phyloP scores from a whole-genome alignment of 2,329 filamentous ascomycete genomes.

The Elsinoe australis region DNA sequence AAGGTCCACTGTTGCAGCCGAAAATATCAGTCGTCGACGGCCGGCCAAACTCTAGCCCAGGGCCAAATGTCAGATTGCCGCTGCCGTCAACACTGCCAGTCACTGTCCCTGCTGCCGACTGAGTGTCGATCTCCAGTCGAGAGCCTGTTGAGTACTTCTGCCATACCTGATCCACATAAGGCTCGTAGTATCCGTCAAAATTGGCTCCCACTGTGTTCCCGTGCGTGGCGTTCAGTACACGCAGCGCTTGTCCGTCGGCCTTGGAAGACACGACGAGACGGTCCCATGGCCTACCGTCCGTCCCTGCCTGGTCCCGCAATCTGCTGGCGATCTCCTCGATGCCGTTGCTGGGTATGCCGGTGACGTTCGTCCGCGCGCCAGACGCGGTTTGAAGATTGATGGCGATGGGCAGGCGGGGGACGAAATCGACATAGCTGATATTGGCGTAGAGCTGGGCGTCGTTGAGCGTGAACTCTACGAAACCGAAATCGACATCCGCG shows the following conservation, averaged over 20 bases:
- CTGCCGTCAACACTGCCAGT: slow-evolving; percentile 40
- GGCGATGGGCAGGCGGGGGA: slow-evolving; percentile 36
- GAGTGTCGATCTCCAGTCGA: slow-evolving; percentile 53
- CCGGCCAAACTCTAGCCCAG: slow-evolving; percentile 44
- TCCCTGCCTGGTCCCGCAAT: slow-evolving; percentile 48
- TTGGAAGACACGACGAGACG: slow-evolving; percentile 44
- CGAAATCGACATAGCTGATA: slow-evolving; percentile 29
- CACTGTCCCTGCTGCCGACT: slow-evolving; percentile 51
- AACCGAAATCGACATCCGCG: slow-evolving; percentile 37
- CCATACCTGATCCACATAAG: slow-evolving; percentile 49
- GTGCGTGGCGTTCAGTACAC: slow-evolving; percentile 42
- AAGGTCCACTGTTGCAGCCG: slow-evolving; percentile 58
- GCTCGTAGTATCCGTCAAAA: slow-evolving; percentile 49
- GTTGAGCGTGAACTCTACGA: slow-evolving; percentile 41
- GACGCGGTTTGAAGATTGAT: slow-evolving; percentile 33
- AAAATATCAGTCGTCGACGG: slow-evolving; percentile 60
- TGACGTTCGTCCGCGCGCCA: slow-evolving; percentile 42
- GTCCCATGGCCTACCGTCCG: slow-evolving; percentile 57
- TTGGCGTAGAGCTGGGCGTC: slow-evolving; percentile 42
- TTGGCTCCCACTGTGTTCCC: slow-evolving; percentile 41
- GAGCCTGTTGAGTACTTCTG: slow-evolving; percentile 35
- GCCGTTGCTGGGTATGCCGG: slow-evolving; percentile 53
- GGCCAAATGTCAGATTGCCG: slow-evolving; percentile 39
- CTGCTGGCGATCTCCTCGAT: slow-evolving; percentile 49
- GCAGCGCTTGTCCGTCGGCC: slow-evolving; percentile 33